These are phyloP conservation scores for Phalaenopsis equestris DNA, from an alignment of 106 monocot species.

Conservation along the genomic window DNA sequence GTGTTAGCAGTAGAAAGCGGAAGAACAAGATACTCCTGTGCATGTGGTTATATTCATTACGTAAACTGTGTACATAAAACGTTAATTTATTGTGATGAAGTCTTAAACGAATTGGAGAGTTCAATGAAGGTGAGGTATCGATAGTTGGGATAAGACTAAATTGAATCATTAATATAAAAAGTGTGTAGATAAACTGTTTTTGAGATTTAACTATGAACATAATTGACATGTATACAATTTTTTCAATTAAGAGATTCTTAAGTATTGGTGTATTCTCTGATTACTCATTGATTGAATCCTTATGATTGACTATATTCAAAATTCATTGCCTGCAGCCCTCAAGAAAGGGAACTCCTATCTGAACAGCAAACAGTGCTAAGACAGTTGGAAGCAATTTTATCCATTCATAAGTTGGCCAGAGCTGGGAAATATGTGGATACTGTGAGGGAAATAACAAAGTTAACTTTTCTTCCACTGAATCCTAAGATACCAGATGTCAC, in stretches of 20 bases:
- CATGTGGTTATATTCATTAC: background rate
- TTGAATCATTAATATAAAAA: no score
- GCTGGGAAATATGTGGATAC: slow-evolving; percentile 72
- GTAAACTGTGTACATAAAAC: background rate
- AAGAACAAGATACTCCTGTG: background rate
- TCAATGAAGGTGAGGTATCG: background rate
- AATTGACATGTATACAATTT: no score
- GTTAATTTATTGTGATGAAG: background rate
- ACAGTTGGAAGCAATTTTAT: slow-evolving; percentile 79
- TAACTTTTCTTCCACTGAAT: slow-evolving; percentile 88
- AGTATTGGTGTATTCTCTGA: background rate
- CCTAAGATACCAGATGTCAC: slow-evolving; percentile 58
- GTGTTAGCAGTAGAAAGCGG: background rate
- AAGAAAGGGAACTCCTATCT: slow-evolving; percentile 62
- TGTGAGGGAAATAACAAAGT: slow-evolving; percentile 66
- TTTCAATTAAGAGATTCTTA: no score
- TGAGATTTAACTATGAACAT: background rate
- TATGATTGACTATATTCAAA: background rate
- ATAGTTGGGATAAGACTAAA: background rate
- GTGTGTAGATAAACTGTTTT: background rate
- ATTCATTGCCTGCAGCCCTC: slow-evolving; percentile 38
- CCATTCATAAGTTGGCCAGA: slow-evolving; percentile 66
- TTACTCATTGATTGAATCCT: background rate
- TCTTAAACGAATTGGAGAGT: background rate
- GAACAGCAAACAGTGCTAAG: slow-evolving; percentile 78